These are phyloP conservation scores for Lactarius psammicola DNA, from an alignment of 768 basidiomycete species.

Conservation along the genomic window DNA sequence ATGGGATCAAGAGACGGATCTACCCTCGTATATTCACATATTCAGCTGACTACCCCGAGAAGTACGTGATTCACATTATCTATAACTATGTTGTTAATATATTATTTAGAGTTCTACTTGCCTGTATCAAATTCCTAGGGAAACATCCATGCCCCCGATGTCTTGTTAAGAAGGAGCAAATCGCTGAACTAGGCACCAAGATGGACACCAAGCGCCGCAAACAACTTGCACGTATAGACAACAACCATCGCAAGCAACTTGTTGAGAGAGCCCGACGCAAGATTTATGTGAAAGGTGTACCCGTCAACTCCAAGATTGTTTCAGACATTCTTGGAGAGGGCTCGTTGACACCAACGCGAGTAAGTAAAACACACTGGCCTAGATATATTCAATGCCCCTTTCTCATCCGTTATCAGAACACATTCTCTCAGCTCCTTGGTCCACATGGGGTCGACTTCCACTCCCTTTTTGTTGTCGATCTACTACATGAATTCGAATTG, in stretches of 20 bases:
- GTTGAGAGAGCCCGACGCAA: no score
- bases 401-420: not conserved
- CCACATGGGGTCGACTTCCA: not conserved
- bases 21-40: constrained; percentile 35
- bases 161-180: not conserved
- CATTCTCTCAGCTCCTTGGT: constrained; percentile 27
- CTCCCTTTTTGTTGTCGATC: not conserved
- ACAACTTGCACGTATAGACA: constrained; percentile 24
- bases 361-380: no score
- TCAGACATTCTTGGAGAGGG: no score
- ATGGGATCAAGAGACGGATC: constrained; percentile 32
- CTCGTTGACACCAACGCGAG: no score
- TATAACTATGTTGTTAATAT: no score
- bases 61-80: constrained; percentile 29
- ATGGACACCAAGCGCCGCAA: no score
- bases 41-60: constrained; percentile 40
- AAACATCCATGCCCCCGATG: constrained; percentile 36
- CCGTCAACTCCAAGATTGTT: no score
- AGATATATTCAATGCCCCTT: no score
- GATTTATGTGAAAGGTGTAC: no score
- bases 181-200: no score
- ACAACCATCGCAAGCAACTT: not conserved
- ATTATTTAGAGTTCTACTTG: constrained; percentile 31
- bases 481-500: no score
- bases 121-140: constrained; percentile 1